Percentiles rank a stretch among this genome's conserved stretches.
These are phyloP conservation scores for Tricholomella constricta DNA, from an alignment of 768 basidiomycete genomes.

Conservation along the genomic window DNA sequence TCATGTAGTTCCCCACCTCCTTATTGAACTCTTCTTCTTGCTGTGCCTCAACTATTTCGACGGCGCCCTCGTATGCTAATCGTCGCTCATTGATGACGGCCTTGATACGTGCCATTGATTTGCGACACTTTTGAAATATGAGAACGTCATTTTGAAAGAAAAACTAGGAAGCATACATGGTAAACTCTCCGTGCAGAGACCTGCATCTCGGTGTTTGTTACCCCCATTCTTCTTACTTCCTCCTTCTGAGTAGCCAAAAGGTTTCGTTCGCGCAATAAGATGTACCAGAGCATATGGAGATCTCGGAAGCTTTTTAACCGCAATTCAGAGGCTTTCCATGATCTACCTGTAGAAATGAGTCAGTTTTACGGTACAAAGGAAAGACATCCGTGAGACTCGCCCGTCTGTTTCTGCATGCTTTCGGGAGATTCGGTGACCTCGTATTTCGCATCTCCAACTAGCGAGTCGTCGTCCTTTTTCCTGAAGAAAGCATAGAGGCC, in stretches of 20 bases:
- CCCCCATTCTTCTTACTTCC: slow-evolving; percentile 67
- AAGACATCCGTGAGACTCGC: slow-evolving; percentile 18
- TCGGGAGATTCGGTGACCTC: slow-evolving; percentile 47
- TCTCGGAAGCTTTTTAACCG: slow-evolving; percentile 91
- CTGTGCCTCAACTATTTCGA: slow-evolving; percentile 41
- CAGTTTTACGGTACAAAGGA: not conserved
- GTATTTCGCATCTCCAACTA: slow-evolving; percentile 49
- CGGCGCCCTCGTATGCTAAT: slow-evolving; percentile 76
- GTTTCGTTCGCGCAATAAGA: slow-evolving; percentile 86
- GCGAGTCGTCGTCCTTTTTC: slow-evolving; percentile 46
- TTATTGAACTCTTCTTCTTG: slow-evolving; percentile 29
- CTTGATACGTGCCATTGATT: slow-evolving; percentile 97
- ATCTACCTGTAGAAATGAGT: slow-evolving; percentile 59
- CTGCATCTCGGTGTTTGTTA: slow-evolving; percentile 31
- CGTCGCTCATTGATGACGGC: slow-evolving; percentile 89
- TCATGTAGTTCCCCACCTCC: slow-evolving; percentile 29
- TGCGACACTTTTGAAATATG: slow-evolving; percentile 63
- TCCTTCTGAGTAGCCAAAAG: slow-evolving; percentile 85
- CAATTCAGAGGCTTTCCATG: slow-evolving; percentile 86
- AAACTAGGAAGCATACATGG: slow-evolving; percentile 38
- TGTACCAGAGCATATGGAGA: slow-evolving; percentile 94
- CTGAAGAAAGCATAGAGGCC: slow-evolving; percentile 82
- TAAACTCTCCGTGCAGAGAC: slow-evolving; percentile 40
- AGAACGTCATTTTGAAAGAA: not conserved
- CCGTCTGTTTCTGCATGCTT: slow-evolving; percentile 28